Conservation (phyloP, 2,329 filamentous ascomycete species). For the Rhytidhysteron rufulum region DNA sequence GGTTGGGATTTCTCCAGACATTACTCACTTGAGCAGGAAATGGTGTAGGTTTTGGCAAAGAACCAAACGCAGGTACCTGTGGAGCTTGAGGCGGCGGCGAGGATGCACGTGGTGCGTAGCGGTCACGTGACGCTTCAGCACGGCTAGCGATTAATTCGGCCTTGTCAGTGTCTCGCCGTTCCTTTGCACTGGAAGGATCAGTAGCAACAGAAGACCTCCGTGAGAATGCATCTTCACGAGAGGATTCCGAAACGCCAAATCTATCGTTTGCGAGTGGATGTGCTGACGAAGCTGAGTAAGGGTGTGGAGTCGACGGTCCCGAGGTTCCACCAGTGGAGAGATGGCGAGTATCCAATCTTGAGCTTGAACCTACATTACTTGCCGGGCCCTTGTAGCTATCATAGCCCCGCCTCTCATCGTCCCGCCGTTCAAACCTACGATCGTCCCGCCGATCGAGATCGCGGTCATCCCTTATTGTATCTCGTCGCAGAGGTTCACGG, state of each 20-base stretch:
- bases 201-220: constrained; percentile 34
- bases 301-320: constrained; percentile 26
- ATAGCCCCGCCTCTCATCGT: constrained; percentile 39
- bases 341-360: constrained; percentile 26
- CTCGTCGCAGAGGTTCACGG: constrained; percentile 53
- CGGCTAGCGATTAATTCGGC: constrained; percentile 44
- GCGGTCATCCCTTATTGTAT: constrained; percentile 33
- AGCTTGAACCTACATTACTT: constrained; percentile 26
- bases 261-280: constrained; percentile 31
- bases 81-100: constrained; percentile 53
- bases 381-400: constrained; percentile 39
- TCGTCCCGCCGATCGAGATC: constrained; percentile 40
- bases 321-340: constrained; percentile 23
- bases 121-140: constrained; percentile 43
- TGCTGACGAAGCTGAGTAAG: constrained; percentile 14
- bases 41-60: constrained; percentile 17
- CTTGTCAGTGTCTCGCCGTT: constrained; percentile 39
- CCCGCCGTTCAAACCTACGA: constrained; percentile 42
- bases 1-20: constrained; percentile 40
- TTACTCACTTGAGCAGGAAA: constrained; percentile 24
- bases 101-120: constrained; percentile 44
- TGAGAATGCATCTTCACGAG: constrained; percentile 29
- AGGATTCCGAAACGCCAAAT: constrained; percentile 21
- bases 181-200: constrained; percentile 28
- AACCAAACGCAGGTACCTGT: constrained; percentile 54